Percentiles rank a stretch among this genome's conserved stretches.
Evolutionary conservation across 208 protist species (phyloP).

Genomic region (Phytomonas francai): DNA sequence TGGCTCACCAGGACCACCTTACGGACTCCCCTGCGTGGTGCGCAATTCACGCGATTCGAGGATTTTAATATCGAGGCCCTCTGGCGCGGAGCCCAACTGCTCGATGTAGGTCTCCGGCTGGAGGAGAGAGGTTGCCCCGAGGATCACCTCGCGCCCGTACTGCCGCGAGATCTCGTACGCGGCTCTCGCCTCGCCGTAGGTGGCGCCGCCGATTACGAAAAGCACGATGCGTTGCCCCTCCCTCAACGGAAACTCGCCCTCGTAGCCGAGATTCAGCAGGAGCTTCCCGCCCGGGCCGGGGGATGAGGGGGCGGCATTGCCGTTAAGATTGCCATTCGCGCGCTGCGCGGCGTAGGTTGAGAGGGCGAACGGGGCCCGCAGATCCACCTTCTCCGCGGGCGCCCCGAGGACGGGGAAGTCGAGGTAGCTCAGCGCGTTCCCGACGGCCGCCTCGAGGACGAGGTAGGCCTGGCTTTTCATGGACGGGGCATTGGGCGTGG

Average conservation of each 20-base stretch:
- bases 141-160: constrained; percentile 43
- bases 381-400: constrained; percentile 1
- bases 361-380: too few relatives aligned
- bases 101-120: constrained; percentile 36
- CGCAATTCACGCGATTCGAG: too few relatives aligned
- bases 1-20: too few relatives aligned
- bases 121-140: constrained; percentile 62
- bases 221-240: constrained; percentile 48
- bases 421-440: constrained; percentile 32
- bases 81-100: constrained; percentile 25
- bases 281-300: too few relatives aligned
- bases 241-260: constrained; percentile 30
- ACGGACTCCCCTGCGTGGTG: too few relatives aligned
- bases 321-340: too few relatives aligned
- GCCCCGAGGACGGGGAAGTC: constrained; percentile 56
- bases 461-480: constrained; percentile 53
- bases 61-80: background rate
- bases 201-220: constrained; percentile 72
- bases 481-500: constrained; percentile 1
- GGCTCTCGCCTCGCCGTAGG: constrained; percentile 49
- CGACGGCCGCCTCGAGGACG: constrained; percentile 41
- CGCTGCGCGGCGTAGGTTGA: too few relatives aligned
- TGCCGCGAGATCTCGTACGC: constrained; percentile 60
- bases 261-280: constrained; percentile 42
- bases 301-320: too few relatives aligned